phyloP scores from a whole-genome alignment of 2,329 filamentous ascomycete species.

The Coniochaeta pulveracea region DNA sequence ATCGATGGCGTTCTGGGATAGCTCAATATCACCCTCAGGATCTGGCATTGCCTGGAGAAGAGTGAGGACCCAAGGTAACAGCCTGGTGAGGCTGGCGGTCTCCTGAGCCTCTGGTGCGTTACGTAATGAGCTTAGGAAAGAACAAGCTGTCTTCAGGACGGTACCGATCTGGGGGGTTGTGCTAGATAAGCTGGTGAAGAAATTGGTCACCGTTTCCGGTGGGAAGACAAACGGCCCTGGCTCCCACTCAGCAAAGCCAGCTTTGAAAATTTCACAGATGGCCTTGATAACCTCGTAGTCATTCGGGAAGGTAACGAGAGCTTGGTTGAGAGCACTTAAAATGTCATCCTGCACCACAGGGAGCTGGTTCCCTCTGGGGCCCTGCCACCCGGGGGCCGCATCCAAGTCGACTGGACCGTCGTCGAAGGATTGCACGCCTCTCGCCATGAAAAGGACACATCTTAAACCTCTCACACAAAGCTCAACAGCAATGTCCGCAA shows the following conservation, averaged over 20 bases:
- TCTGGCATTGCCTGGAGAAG: constrained; percentile 53
- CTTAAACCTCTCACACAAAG: constrained; percentile 46
- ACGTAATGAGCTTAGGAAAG: constrained; percentile 52
- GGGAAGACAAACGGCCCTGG: constrained; percentile 71
- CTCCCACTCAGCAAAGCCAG: constrained; percentile 63
- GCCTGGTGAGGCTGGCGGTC: constrained; percentile 33
- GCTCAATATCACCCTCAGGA: constrained; percentile 55
- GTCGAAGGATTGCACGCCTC: constrained; percentile 56
- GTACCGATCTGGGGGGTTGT: constrained; percentile 57
- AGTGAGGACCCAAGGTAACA: constrained; percentile 50
- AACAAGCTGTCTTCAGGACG: constrained; percentile 60
- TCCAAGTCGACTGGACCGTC: constrained; percentile 61
- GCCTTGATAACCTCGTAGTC: constrained; percentile 61
- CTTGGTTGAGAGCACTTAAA: constrained; percentile 31
- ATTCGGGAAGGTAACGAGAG: constrained; percentile 39
- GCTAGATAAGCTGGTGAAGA: constrained; percentile 47
- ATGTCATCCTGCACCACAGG: constrained; percentile 31
- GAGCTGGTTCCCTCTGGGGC: constrained; percentile 13
- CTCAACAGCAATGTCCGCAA: constrained; percentile 32
- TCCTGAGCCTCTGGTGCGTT: constrained; percentile 30
- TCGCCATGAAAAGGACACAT: constrained; percentile 60
- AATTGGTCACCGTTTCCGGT: constrained; percentile 51
- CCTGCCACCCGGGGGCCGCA: constrained; percentile 11
- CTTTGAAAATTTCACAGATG: constrained; percentile 59
- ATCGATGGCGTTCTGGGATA: constrained; percentile 64